Evolutionary conservation across 139 green algal genomes (phyloP), one percentile per base, ranked within the genome.

Genomic region (Zygnema cylindricum): DNA sequence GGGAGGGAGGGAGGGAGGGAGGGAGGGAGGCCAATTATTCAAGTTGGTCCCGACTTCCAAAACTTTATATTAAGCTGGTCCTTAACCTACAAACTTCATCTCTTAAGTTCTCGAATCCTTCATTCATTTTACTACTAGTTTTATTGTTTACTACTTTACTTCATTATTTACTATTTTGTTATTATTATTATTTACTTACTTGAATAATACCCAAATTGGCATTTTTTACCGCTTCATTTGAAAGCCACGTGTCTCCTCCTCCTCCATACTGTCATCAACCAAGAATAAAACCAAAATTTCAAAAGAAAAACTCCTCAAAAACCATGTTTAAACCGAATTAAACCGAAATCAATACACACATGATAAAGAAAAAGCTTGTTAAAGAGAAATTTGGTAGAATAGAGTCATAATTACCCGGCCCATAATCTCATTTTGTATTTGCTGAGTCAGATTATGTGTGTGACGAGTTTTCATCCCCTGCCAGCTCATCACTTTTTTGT

Each of bases 391-490:
- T 63, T 63, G 49, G 7, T 63, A 63, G 49, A 63, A 63, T 25
- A 63, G 16, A 63, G 16, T 63, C 7, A 25, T 63, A 63, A 63
- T 75, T 23, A 89, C 39, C 3, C 77, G 43, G 2, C 11, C 69
- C 11, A 69, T 69, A 82, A 85, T 43, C 39, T 40, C 32, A 82
- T 71, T 40, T 63, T 90, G 73, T 54, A 94, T 88, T 1, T 89
- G 69, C 16, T 94, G 87, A 0, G 94, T 95, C 32, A 96, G 79
- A 76, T 96, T 96, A 86, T 96, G 93, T 38, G 90, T 89, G 90
- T 95, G 82, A 0, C 77, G 55, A 0, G 91, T 93, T 36, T 32
- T 25, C 69, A 84, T 21, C 3, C 77, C 77, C 35, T 69, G 38
- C 77, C 77, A 84, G 36, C 49, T 63, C 49, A 63, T 16, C 7